Evolutionary conservation across 768 basidiomycete species (phyloP), one percentile per base, ranked within the genome.

Genomic region (Tricholoma sp.): DNA sequence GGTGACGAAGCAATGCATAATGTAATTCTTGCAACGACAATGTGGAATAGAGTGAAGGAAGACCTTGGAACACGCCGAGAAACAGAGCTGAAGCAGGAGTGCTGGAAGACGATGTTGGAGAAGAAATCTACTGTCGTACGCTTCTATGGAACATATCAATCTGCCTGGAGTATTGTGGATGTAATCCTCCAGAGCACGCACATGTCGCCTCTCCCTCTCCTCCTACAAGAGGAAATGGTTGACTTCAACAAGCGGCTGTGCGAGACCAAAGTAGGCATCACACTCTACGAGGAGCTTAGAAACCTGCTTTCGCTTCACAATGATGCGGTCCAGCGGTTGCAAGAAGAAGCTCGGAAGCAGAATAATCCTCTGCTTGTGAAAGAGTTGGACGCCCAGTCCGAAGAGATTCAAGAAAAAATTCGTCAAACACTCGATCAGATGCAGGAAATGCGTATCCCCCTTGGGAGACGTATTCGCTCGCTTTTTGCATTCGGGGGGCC

Each of bases 1-100:
- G 79, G 77, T 39, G 72, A 72, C 31, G 65, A 55, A 55, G 67
- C 71, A 8, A 70, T 75, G 57, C 69, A 71, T 45, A 75, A 74
- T 58, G 79, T 78, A 43, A 67, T 77, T 52, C 70, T 79, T 58
- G 71, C 71, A 49, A 79, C 79, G 59, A 79, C 71, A 49, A 79
- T 72, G 75, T 78, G 77, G 76, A 66, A 65, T 6, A 66, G 66
- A 52, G 74, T 76, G 5, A 45, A 50, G 19, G n/a, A n/a, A n/a
- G n/a, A n/a, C n/a, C n/a, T n/a, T n/a, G n/a, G n/a, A n/a, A n/a
- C n/a, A n/a, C n/a, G n/a, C 10, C 55, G 59, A 19, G 55, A 59
- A 24, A 52, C 27, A 11, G n/a, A 50, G 5, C 32, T 59, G 32
- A 43, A 32, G 21, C 32, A 59, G 50, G 35, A 52, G 3, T 45